These are phyloP conservation scores for Penicillium atrosanguineum DNA, from an alignment of 495 filamentous ascomycete genomes.

Conservation along the genomic window DNA sequence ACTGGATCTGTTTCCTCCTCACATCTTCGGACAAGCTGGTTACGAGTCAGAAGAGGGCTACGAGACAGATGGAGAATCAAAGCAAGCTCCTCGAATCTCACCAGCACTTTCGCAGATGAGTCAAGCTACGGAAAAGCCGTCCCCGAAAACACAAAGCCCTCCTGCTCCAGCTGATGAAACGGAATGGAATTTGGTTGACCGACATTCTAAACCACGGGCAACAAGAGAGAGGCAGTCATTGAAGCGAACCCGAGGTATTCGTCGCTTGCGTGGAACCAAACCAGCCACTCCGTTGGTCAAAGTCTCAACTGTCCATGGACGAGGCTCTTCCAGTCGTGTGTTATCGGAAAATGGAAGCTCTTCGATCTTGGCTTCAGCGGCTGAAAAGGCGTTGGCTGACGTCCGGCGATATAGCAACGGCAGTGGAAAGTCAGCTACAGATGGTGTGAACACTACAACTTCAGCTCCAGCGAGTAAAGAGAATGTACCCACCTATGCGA, in stretches of 20 bases:
- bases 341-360: constrained; percentile 13
- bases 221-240: constrained; percentile 12
- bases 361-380: constrained; percentile 31
- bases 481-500: constrained; percentile 31
- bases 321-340: constrained; percentile 33
- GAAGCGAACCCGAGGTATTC: constrained; percentile 22
- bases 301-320: constrained; percentile 30
- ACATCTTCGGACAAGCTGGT: constrained; percentile 34
- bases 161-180: constrained; percentile 23
- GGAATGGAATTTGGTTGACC: constrained; percentile 42
- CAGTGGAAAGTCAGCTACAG: constrained; percentile 21
- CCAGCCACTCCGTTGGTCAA: constrained; percentile 35
- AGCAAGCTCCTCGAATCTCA: constrained; percentile 22
- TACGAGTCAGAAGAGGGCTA: constrained; percentile 40
- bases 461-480: constrained; percentile 15
- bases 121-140: constrained; percentile 27
- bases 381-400: constrained; percentile 37
- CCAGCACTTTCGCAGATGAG: constrained; percentile 37
- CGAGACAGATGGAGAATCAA: constrained; percentile 42
- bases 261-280: constrained; percentile 31
- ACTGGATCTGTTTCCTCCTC: constrained; percentile 36
- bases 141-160: constrained; percentile 27
- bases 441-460: constrained; percentile 1
- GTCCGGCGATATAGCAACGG: constrained; percentile 37
- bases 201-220: constrained; percentile 18